phyloP scores from a whole-genome alignment of 176 grass and related monocot species.

The Ensete glaucum region DNA sequence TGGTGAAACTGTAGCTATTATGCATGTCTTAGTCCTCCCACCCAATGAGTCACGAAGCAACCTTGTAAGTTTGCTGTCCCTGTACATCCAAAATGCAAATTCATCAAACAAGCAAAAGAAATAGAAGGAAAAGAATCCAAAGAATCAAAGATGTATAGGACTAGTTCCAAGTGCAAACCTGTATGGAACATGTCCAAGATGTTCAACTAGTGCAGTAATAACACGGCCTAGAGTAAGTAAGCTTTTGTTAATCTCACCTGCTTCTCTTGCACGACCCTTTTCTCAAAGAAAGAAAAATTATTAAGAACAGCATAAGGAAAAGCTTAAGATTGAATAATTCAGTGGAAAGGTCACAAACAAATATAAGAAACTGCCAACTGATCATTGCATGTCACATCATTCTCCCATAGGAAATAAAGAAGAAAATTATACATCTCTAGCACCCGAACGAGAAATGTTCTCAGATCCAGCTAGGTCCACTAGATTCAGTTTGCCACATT shows the following conservation, averaged over 20 bases:
- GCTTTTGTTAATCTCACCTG: conserved; percentile 98
- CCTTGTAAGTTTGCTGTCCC: conserved; percentile 93
- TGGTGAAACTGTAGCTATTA: conserved; percentile 96
- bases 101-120: conserved; percentile 7
- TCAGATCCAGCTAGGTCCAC: conserved; percentile 96
- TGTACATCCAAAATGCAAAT: conserved; percentile 33
- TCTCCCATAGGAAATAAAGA: neutral
- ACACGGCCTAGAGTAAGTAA: conserved; percentile 97
- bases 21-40: conserved; percentile 97
- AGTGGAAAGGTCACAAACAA: neutral
- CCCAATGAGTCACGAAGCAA: conserved; percentile 87
- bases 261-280: conserved; percentile 93
- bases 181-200: conserved; percentile 94
- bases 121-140: neutral
- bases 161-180: conserved; percentile 35
- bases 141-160: conserved; percentile 11
- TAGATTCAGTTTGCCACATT: conserved; percentile 91
- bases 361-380: neutral
- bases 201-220: conserved; percentile 92
- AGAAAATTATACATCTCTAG: conserved; percentile 62
- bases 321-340: neutral
- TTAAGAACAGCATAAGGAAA: neutral
- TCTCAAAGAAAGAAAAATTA: conserved; percentile 4
- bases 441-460: conserved; percentile 94
- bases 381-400: neutral